These are phyloP conservation scores for Scopulariopsis brevicaulis DNA, from an alignment of 2,329 filamentous ascomycete genomes.

Conservation along the genomic window DNA sequence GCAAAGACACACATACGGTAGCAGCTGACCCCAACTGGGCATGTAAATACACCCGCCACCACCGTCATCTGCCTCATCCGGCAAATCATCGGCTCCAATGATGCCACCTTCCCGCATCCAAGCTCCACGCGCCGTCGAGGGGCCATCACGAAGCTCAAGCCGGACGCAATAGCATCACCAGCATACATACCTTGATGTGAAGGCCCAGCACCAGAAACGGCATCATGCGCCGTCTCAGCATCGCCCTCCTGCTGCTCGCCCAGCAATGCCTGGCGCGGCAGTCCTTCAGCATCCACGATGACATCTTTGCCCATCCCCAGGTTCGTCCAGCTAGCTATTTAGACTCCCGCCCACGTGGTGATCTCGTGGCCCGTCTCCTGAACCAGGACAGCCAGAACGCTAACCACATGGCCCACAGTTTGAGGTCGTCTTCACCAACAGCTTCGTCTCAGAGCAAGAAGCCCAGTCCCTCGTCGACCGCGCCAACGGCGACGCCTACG, in stretches of 20 bases:
- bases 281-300: slow-evolving; percentile 77
- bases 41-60: background rate
- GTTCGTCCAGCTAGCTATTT: slow-evolving; percentile 31
- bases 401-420: slow-evolving; percentile 44
- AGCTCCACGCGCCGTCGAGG: background rate
- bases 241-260: slow-evolving; percentile 30
- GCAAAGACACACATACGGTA: no score
- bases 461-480: slow-evolving; percentile 39
- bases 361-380: background rate
- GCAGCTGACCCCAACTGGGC: background rate
- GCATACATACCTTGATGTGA: slow-evolving; percentile 12
- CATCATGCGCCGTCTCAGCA: slow-evolving; percentile 38
- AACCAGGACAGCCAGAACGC: background rate
- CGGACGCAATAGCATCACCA: background rate
- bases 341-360: background rate
- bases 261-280: slow-evolving; percentile 36
- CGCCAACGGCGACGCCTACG: background rate
- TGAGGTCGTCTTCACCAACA: slow-evolving; percentile 64
- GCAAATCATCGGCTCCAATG: slow-evolving; percentile 14
- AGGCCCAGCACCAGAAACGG: background rate
- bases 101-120: slow-evolving; percentile 17
- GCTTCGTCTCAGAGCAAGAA: slow-evolving; percentile 59
- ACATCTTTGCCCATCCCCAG: slow-evolving; percentile 78
- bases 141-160: background rate
- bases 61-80: slow-evolving; percentile 7